A percentile compares a stretch with the other conserved stretches of the same genome.
Conservation (phyloP, 208 protist genomes). For the Wallacemonas sp. region DNA sequence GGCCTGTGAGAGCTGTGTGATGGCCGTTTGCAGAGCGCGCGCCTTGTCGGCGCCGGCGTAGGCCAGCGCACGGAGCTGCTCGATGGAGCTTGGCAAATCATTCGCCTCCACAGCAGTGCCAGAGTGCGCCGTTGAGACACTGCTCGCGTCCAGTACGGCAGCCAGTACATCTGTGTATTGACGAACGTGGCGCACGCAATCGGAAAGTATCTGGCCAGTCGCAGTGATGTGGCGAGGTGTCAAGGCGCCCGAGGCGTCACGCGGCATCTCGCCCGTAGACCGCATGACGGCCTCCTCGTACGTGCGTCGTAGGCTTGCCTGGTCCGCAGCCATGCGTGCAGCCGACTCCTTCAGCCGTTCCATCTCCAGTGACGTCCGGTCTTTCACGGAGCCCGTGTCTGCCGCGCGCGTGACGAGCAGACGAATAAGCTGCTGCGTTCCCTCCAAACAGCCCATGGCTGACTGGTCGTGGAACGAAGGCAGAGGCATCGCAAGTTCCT, state of each 20-base stretch:
- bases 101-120: neutral
- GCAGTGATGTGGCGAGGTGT: constrained; percentile 14
- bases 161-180: neutral
- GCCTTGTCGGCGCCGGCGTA: constrained; percentile 1
- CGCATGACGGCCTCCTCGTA: constrained; percentile 25
- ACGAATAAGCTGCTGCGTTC: constrained; percentile 27
- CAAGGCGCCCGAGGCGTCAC: neutral
- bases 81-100: neutral
- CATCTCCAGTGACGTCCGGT: neutral
- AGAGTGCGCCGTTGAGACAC: neutral
- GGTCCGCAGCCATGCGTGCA: constrained; percentile 13
- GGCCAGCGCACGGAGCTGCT: constrained; percentile 5
- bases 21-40: constrained; percentile 1
- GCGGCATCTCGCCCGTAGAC: constrained; percentile 8
- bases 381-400: constrained; percentile 18
- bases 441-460: constrained; percentile 31
- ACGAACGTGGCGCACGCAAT: constrained; percentile 17
- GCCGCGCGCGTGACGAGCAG: constrained; percentile 19
- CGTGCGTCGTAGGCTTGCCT: constrained; percentile 13
- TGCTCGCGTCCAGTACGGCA: neutral
- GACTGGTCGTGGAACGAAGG: constrained; percentile 31
- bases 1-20: neutral
- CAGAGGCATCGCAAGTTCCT: constrained; percentile 26
- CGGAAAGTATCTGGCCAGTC: constrained; percentile 15
- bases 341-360: constrained; percentile 2